phyloP scores from a whole-genome alignment of 2,329 filamentous ascomycete species.

The Aquanectria penicillioides region DNA sequence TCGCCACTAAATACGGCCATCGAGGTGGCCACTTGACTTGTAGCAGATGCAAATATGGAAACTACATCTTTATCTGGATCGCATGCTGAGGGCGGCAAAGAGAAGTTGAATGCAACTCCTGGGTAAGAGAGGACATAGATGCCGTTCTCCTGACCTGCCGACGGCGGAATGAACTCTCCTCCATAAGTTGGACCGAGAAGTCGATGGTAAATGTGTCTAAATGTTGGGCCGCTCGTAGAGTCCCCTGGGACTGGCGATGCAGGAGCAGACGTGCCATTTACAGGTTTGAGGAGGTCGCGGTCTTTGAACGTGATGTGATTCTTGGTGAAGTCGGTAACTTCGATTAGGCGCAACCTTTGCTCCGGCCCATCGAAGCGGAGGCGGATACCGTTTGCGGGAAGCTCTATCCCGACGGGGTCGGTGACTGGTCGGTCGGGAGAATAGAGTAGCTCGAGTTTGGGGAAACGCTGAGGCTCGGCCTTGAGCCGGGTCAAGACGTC shows the following conservation, averaged over 20 bases:
- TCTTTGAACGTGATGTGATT: conserved; percentile 83
- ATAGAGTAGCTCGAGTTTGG: conserved; percentile 84
- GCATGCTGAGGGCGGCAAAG: conserved; percentile 78
- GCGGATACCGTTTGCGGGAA: conserved; percentile 88
- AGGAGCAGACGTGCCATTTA: conserved; percentile 50
- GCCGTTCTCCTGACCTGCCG: conserved; percentile 66
- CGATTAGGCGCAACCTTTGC: conserved; percentile 89
- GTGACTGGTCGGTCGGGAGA: conserved; percentile 78
- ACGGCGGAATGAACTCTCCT: conserved; percentile 85
- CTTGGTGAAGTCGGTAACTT: conserved; percentile 90
- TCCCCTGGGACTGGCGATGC: conserved; percentile 47
- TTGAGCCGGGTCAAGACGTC: conserved; percentile 89
- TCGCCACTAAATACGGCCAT: conserved; percentile 93
- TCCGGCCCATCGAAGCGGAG: conserved; percentile 94
- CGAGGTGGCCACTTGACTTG: conserved; percentile 79
- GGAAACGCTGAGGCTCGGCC: conserved; percentile 83
- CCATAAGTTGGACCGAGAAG: conserved; percentile 94
- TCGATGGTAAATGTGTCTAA: conserved; percentile 90
- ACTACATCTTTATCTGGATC: conserved; percentile 84
- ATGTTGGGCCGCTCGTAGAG: conserved; percentile 71
- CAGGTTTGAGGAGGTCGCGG: conserved; percentile 78
- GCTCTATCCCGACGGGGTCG: conserved; percentile 77
- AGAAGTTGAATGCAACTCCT: conserved; percentile 92
- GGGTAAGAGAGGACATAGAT: conserved; percentile 94
- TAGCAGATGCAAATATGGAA: conserved; percentile 81